These are phyloP conservation scores for Lecanicillium sp. DNA, from an alignment of 2,329 filamentous ascomycete species.

Conservation along the genomic window DNA sequence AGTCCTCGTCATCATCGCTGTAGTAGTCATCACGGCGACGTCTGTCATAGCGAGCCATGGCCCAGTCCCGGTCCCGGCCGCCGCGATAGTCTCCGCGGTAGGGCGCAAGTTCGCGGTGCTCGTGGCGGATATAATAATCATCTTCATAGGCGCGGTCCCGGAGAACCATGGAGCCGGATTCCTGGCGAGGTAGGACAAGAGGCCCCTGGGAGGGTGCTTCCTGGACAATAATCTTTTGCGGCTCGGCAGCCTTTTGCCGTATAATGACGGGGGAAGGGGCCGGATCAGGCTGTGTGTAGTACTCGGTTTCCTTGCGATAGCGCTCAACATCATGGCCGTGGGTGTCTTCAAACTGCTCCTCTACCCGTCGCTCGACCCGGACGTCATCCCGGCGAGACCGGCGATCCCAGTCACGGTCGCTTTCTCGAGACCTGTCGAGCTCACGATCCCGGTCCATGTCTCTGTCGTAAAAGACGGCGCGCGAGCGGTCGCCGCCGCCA, in stretches of 20 bases:
- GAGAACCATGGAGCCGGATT: conserved; percentile 36
- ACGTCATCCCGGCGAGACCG: conserved; percentile 34
- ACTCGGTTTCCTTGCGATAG: conserved; percentile 55
- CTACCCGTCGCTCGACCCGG: conserved; percentile 43
- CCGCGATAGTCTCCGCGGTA: conserved; percentile 24
- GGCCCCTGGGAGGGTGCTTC: conserved; percentile 46
- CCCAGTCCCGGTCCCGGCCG: conserved; percentile 26
- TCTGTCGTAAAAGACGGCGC: conserved; percentile 35
- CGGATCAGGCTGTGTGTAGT: conserved; percentile 45
- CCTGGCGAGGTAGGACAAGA: conserved; percentile 37
- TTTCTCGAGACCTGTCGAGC: conserved; percentile 19
- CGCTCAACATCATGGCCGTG: conserved; percentile 44
- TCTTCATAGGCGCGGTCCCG: conserved; percentile 32
- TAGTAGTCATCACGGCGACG: conserved; percentile 34
- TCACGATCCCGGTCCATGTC: conserved; percentile 30
- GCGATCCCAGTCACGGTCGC: conserved; percentile 36
- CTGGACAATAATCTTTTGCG: conserved; percentile 52
- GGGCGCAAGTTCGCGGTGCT: conserved; percentile 33
- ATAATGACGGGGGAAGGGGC: conserved; percentile 46
- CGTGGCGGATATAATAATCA: conserved; percentile 44
- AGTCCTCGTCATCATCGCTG: conserved; percentile 41
- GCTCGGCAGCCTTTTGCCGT: conserved; percentile 44
- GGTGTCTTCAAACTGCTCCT: conserved; percentile 39
- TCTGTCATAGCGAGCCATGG: conserved; percentile 28
- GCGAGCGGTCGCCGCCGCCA: conserved; percentile 31